Percentiles rank a stretch among this genome's conserved stretches.
Evolutionary conservation across 352 stramenopile genomes (phyloP).

Genomic region (Globisporangium paroecandrum): DNA sequence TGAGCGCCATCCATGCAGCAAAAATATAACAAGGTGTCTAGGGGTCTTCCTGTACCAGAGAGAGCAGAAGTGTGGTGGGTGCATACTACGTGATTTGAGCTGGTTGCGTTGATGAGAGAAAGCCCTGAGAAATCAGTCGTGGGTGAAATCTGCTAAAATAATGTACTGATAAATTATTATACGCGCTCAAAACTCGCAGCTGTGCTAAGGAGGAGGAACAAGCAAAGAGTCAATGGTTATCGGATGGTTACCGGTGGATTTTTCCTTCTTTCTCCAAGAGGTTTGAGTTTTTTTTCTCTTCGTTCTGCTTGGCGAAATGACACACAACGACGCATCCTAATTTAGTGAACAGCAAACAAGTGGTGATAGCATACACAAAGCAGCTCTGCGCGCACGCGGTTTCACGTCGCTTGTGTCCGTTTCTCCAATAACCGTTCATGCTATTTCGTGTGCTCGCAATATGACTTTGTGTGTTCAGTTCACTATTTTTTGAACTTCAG

Average conservation of each 20-base stretch:
- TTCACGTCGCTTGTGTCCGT: not conserved
- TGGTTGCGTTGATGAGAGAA: not conserved
- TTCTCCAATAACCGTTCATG: not conserved
- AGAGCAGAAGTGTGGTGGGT: not conserved
- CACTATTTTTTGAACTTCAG: conserved; percentile 1
- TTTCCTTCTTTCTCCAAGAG: not conserved
- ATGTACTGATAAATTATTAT: not conserved
- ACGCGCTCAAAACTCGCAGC: not conserved
- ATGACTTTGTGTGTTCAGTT: not conserved
- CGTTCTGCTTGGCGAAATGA: not conserved
- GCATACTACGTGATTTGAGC: not conserved
- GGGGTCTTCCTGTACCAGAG: too few species aligned
- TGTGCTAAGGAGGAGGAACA: not conserved
- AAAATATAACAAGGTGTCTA: too few species aligned
- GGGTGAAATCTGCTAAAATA: not conserved
- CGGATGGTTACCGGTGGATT: not conserved
- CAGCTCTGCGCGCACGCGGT: not conserved
- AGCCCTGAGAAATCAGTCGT: not conserved
- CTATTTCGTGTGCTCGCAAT: not conserved
- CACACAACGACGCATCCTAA: not conserved
- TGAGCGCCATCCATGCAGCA: not conserved
- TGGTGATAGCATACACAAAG: not conserved
- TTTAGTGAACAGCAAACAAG: not conserved
- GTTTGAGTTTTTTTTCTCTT: not conserved
- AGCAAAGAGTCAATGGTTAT: not conserved